A percentile compares a stretch with the other conserved stretches of the same genome.
phyloP scores from a whole-genome alignment of 768 basidiomycete genomes.

The Mycena alexandri region DNA sequence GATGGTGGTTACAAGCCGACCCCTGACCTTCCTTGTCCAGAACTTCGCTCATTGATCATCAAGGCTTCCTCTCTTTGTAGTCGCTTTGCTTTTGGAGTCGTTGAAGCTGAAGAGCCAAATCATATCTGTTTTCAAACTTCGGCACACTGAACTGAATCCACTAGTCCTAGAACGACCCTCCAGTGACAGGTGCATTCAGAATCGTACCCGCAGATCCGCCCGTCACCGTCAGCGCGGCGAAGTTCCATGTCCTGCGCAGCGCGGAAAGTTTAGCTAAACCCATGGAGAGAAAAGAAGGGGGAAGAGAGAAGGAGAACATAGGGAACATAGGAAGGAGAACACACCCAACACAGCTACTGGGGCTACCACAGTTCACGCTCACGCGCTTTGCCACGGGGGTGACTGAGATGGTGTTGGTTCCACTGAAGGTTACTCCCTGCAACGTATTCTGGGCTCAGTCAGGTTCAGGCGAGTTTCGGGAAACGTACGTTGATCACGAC shows the following conservation, averaged over 20 bases:
- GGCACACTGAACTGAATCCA: slow-evolving; percentile 14
- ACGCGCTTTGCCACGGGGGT: slow-evolving; percentile 34
- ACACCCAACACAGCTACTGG: slow-evolving; percentile 36
- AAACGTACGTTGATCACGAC: slow-evolving; percentile 34
- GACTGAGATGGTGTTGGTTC: slow-evolving; percentile 37
- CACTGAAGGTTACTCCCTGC: slow-evolving; percentile 35
- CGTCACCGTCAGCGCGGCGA: slow-evolving; percentile 35
- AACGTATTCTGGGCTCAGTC: slow-evolving; percentile 1
- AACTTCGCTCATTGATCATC: slow-evolving; percentile 2
- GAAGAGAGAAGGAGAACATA: slow-evolving; percentile 13
- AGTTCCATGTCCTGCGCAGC: slow-evolving; percentile 35
- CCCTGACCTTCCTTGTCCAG: slow-evolving; percentile 12
- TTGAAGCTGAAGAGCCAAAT: slow-evolving; percentile 12
- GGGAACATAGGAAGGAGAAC: slow-evolving; percentile 14
- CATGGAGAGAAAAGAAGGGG: slow-evolving; percentile 7
- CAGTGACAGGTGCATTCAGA: slow-evolving; percentile 35
- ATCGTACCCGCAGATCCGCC: slow-evolving; percentile 34
- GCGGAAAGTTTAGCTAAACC: slow-evolving; percentile 8
- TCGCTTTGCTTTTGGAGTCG: slow-evolving; percentile 9
- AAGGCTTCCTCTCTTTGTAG: slow-evolving; percentile 6
- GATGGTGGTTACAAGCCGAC: slow-evolving; percentile 9
- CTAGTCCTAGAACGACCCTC: slow-evolving; percentile 35
- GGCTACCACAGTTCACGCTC: slow-evolving; percentile 36
- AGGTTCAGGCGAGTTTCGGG: background rate
- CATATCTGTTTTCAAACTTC: slow-evolving; percentile 8